A percentile compares a stretch with the other conserved stretches of the same genome.
Evolutionary conservation across 768 basidiomycete genomes (phyloP).

Genomic region (Cystoderma amianthinum): DNA sequence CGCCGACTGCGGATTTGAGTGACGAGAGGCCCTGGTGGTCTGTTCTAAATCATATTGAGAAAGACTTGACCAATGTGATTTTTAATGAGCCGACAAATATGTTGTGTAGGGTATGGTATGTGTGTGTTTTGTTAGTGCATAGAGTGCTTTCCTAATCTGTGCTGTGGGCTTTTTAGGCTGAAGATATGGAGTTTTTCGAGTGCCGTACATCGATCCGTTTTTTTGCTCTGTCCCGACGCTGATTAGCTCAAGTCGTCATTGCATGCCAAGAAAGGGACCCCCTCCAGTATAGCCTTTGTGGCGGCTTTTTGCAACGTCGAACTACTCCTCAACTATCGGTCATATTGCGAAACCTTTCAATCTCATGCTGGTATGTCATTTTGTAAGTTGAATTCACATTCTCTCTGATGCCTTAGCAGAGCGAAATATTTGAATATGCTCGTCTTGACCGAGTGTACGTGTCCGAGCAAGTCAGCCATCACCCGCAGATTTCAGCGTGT

Average conservation of each 20-base stretch:
- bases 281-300: conserved; percentile 83
- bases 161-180: too few relatives aligned
- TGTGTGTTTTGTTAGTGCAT: conserved; percentile 5
- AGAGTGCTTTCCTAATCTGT: too few relatives aligned
- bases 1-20: conserved; percentile 53
- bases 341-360: conserved; percentile 97
- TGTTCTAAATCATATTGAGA: conserved; percentile 93
- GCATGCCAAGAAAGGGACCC: conserved; percentile 74
- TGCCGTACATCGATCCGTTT: conserved; percentile 51
- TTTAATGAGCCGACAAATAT: conserved; percentile 95
- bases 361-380: conserved; percentile 73
- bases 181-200: conserved; percentile 97
- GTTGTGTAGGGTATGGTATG: conserved; percentile 88
- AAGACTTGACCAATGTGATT: conserved; percentile 90
- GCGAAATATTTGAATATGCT: conserved; percentile 94
- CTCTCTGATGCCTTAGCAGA: conserved; percentile 27
- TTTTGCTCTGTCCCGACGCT: conserved; percentile 1
- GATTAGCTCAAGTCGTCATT: conserved; percentile 58
- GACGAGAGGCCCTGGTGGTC: conserved; percentile 91
- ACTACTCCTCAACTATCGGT: conserved; percentile 94
- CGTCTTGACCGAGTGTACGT: conserved; percentile 82
- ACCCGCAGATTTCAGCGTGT: conserved; percentile 94
- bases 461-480: conserved; percentile 96
- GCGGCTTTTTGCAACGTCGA: conserved; percentile 97
- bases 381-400: background rate